Base-by-base conservation (phyloP, 164 flowering plant genomes). In the Hamamelis virginiana region DNA sequence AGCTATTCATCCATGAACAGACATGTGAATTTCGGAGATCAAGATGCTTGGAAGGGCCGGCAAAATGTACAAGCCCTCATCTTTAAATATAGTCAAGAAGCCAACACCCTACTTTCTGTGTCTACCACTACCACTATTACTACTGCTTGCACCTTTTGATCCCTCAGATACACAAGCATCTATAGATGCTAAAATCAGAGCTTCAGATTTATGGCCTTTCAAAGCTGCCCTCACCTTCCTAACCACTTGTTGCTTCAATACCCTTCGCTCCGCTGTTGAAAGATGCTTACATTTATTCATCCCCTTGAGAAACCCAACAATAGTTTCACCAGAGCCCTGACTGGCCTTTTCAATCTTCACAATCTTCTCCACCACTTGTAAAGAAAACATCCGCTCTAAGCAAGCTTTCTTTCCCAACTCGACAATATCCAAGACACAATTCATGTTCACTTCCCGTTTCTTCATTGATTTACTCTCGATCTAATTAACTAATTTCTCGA, bases 231-330 rank as follows among this genome's bases (percentile, higher is more conserved):
- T 76, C 41, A 75, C 82, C 73, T 81, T 81, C 73, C 82, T 76
- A 28, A 77, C 48, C 22, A 80, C 82, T 67, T 81, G 87, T 53
- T 76, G 81, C 75, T 80, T 84, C 83, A 82, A 73, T 57, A 84
- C 78, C 60, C 65, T 69, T 12, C 81, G 72, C 65, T 84, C 87
- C 0, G 85, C 80, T 5, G 68, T 57, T 5, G 83, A 72, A 61
- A 84, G 71, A 72, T 81, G 45, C 80, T 81, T 81, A 57, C 83
- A 80, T 64, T 77, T 81, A 56, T 80, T 80, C 48, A 81, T 70
- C n/a, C 85, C 84, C 71, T 75, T 78, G 18, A 80, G 69, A 71
- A 78, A 80, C 18, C 71, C 73, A 59, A 80, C 66, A 33, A 78
- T 21, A 13, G 55, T 67, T 51, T 78, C 75, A 14, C 81, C 78